phyloP scores from a whole-genome alignment of 192 early-diverging fungal genomes.

The Backusella mclennaniae region DNA sequence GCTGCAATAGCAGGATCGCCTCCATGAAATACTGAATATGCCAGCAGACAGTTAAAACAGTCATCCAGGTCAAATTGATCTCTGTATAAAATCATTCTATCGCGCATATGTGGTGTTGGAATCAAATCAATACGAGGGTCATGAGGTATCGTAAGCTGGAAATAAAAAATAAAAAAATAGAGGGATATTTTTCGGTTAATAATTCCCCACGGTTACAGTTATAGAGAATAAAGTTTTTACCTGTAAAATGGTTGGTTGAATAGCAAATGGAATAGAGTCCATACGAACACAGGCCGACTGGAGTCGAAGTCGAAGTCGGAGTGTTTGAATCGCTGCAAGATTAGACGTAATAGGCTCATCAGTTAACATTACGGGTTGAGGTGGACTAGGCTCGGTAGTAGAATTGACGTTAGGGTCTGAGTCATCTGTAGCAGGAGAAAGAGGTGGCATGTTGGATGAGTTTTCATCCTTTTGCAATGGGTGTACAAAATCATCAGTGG shows the following conservation, averaged over 20 bases:
- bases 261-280: conserved; percentile 9
- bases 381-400: not conserved
- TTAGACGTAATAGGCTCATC: conserved; percentile 15
- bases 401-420: not conserved
- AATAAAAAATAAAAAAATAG: conserved; percentile 4
- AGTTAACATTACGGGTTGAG: conserved; percentile 5
- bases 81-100: conserved; percentile 43
- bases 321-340: conserved; percentile 29
- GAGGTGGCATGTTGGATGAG: conserved; percentile 1
- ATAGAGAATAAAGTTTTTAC: conserved; percentile 12
- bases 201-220: not conserved
- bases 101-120: conserved; percentile 35
- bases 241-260: conserved; percentile 33
- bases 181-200: not conserved
- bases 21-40: conserved; percentile 32
- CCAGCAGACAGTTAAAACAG: conserved; percentile 30
- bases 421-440: conserved; percentile 3
- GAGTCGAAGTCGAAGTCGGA: conserved; percentile 24
- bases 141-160: conserved; percentile 36
- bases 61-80: conserved; percentile 40
- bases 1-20: conserved; percentile 30
- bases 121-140: conserved; percentile 41
- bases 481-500: conserved; percentile 10
- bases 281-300: conserved; percentile 21
- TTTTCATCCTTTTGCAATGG: not conserved